Evolutionary conservation across 306 rosid genomes (phyloP), one percentile per base, ranked within the genome.

Genomic region (Herpetospermum pedunculosum): DNA sequence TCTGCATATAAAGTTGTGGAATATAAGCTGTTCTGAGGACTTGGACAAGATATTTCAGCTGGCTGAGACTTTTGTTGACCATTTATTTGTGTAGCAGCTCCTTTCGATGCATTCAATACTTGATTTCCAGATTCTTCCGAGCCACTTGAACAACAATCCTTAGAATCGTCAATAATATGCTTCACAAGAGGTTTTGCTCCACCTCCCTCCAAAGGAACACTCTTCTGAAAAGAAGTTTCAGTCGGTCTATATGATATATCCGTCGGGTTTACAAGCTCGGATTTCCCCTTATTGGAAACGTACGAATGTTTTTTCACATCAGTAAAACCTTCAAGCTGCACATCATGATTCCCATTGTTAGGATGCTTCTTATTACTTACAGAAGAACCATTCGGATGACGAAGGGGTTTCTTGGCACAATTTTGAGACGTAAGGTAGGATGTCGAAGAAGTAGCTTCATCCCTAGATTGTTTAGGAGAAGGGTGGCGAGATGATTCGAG

Each of bases 1-100:
- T 90, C 96, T 50, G 96, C 81, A 83, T 89, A 94, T 47, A 84
- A 72, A 59, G 92, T 87, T 41, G 86, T 77, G 0, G 98, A 85
- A 80, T 86, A 89, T 73, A 88, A 80, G 81, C 96, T 95, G 73
- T 79, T 85, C 78, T 81, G 90, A 78, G 97, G 97, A 82, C 99
- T 95, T 60, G 90, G 73, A 77, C 88, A 84, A 55, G 73, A 82
- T 30, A 81, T 59, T 68, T 76, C 83, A 69, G 77, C 85, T 3
- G 92, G 48, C 46, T 72, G 90, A 77, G 81, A 76, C 54, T 73
- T 65, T 25, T 46, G 59, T 79, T 76, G 70, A 75, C 77, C 76
- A 58, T 74, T 88, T 26, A 79, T 70, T 72, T 64, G 82, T 34
- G 79, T 83, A 50, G 77, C 53, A 40, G 63, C 83, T 75, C 70